Evolutionary conservation across 1,284 basidiomycete genomes (phyloP).

Genomic region (Inonotus obliquus): DNA sequence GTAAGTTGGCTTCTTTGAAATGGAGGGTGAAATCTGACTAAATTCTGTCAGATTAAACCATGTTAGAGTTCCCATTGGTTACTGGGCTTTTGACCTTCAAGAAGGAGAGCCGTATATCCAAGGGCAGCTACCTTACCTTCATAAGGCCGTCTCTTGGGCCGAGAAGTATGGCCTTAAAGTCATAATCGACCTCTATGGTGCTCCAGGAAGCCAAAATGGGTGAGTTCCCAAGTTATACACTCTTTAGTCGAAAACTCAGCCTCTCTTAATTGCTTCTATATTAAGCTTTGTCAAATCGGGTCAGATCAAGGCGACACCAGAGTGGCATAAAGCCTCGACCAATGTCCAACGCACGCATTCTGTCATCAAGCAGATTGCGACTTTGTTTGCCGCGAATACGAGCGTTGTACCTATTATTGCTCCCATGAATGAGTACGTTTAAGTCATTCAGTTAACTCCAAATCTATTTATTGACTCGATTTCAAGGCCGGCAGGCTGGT

Average conservation of each 20-base stretch:
- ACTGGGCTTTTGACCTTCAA: conserved; percentile 86
- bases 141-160: conserved; percentile 78
- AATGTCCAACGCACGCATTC: conserved; percentile 69
- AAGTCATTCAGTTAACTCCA: background rate
- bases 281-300: conserved; percentile 83
- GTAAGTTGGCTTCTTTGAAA: conserved; percentile 41
- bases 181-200: conserved; percentile 80
- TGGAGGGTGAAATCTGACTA: background rate
- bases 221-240: conserved; percentile 27
- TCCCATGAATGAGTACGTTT: conserved; percentile 69
- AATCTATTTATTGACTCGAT: conserved; percentile 25
- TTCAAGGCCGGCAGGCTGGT: conserved; percentile 73
- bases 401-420: conserved; percentile 69
- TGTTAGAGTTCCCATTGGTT: conserved; percentile 85
- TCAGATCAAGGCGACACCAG: conserved; percentile 52
- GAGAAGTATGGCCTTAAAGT: conserved; percentile 72
- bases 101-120: conserved; percentile 81
- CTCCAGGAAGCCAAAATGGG: conserved; percentile 83
- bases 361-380: conserved; percentile 61
- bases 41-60: conserved; percentile 62
- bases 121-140: conserved; percentile 75
- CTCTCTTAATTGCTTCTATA: background rate
- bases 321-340: conserved; percentile 65
- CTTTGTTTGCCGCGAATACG: conserved; percentile 51
- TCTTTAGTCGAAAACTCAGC: conserved; percentile 34